These are phyloP conservation scores for Heterotrichella gracilis DNA, from an alignment of 352 stramenopile species.

Conservation along the genomic window DNA sequence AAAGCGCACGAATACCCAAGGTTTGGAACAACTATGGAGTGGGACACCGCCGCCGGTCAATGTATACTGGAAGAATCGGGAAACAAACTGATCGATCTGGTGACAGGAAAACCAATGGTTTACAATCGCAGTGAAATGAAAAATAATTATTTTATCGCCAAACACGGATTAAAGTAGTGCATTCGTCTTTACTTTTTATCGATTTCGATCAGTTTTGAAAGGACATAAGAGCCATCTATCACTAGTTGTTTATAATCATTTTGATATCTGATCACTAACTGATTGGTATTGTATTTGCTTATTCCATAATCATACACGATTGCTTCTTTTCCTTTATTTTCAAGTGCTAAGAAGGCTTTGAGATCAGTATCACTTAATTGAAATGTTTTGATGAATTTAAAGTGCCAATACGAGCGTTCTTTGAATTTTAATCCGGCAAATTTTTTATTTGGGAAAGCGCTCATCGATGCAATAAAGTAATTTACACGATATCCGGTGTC, in stretches of 20 bases:
- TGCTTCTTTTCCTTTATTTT: background rate
- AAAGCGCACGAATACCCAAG: conserved; percentile 2
- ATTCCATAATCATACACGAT: background rate
- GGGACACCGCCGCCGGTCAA: background rate
- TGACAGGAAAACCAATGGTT: background rate
- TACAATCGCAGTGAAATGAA: background rate
- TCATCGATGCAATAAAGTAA: background rate
- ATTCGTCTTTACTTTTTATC: no score
- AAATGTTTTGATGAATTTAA: background rate
- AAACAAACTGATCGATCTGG: background rate
- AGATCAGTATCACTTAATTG: background rate
- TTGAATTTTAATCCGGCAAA: background rate
- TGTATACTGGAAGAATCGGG: background rate
- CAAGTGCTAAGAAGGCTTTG: background rate
- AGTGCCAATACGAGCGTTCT: background rate
- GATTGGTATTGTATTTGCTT: background rate
- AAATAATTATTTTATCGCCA: conserved; percentile 7
- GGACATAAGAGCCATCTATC: background rate
- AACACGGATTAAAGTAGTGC: no score
- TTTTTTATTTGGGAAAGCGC: background rate
- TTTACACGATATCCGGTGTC: background rate
- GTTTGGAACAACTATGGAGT: background rate
- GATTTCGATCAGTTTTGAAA: background rate
- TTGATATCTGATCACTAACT: background rate
- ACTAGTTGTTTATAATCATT: background rate